Percentiles rank a stretch among this genome's conserved stretches.
Conservation (phyloP, 176 grass and related monocot genomes). For the Oropetium thomaeum region DNA sequence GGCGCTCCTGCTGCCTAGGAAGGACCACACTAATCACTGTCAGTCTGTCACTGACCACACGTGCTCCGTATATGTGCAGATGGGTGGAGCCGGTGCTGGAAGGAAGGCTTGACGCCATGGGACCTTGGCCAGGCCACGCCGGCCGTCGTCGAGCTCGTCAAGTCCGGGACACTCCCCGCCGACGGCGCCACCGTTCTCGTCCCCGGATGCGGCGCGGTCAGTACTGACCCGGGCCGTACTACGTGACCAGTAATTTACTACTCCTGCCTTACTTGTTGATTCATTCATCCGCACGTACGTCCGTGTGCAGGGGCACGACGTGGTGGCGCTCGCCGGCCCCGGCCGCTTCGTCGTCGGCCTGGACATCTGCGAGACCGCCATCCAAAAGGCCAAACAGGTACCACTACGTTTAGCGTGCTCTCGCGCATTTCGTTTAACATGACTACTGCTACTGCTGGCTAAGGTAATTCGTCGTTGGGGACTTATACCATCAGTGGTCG, state of each 20-base stretch:
- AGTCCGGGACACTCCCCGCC: conserved; percentile 42
- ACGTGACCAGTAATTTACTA: too few species aligned
- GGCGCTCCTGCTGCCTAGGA: not conserved
- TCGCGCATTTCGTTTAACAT: not conserved
- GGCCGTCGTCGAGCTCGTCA: conserved; percentile 40
- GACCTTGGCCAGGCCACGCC: conserved; percentile 51
- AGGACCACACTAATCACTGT: not conserved
- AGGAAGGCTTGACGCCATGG: conserved; percentile 62
- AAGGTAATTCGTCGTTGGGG: not conserved
- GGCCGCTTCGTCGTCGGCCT: conserved; percentile 69
- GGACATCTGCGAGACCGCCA: conserved; percentile 49
- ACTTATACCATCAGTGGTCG: not conserved
- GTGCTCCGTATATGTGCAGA: not conserved
- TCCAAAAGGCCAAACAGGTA: conserved; percentile 58
- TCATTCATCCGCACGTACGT: not conserved
- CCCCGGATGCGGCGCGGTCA: conserved; percentile 52
- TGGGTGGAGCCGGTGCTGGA: conserved; percentile 57
- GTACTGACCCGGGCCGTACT: not conserved
- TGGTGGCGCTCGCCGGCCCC: conserved; percentile 57
- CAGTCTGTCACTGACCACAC: too few species aligned
- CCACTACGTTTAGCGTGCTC: not conserved
- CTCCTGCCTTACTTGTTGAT: not conserved
- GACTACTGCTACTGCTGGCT: not conserved
- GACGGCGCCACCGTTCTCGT: conserved; percentile 34
- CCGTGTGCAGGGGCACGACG: conserved; percentile 68